These are phyloP conservation scores for Colletotrichum ledebouriae DNA, from an alignment of 2,329 filamentous ascomycete genomes.

Conservation along the genomic window DNA sequence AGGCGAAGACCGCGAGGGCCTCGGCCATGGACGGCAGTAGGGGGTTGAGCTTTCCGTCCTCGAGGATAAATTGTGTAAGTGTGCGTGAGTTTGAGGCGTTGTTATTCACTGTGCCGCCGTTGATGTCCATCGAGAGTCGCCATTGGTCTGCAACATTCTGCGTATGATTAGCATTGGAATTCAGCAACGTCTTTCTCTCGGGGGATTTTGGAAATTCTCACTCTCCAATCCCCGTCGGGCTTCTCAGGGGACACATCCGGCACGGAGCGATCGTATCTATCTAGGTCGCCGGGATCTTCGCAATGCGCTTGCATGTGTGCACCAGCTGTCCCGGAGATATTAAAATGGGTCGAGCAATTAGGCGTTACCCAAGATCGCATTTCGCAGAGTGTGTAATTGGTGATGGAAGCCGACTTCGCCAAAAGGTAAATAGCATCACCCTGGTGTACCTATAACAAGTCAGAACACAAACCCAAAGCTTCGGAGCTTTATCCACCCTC, in stretches of 20 bases:
- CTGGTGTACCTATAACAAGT: slow-evolving; percentile 51
- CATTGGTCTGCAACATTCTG: slow-evolving; percentile 66
- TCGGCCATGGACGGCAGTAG: slow-evolving; percentile 78
- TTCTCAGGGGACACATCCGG: slow-evolving; percentile 49
- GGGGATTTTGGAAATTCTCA: slow-evolving; percentile 29
- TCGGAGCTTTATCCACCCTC: neutral
- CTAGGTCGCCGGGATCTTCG: slow-evolving; percentile 64
- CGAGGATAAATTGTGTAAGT: slow-evolving; percentile 67
- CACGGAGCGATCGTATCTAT: slow-evolving; percentile 67
- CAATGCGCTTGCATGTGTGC: slow-evolving; percentile 73
- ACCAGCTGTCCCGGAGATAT: slow-evolving; percentile 68
- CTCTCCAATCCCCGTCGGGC: slow-evolving; percentile 64
- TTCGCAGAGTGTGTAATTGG: slow-evolving; percentile 76
- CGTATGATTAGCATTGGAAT: neutral
- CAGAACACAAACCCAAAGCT: neutral
- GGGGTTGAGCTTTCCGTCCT: slow-evolving; percentile 57
- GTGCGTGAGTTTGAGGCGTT: slow-evolving; percentile 72
- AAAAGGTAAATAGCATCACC: slow-evolving; percentile 75
- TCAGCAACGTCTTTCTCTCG: neutral
- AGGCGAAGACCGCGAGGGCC: slow-evolving; percentile 77
- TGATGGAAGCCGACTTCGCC: slow-evolving; percentile 58
- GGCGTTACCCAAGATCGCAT: slow-evolving; percentile 74
- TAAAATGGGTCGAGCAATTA: slow-evolving; percentile 75
- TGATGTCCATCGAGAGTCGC: slow-evolving; percentile 67
- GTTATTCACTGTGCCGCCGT: slow-evolving; percentile 65